Base-by-base conservation (phyloP, 2,329 filamentous ascomycete genomes). In the Aspergillus sp. region DNA sequence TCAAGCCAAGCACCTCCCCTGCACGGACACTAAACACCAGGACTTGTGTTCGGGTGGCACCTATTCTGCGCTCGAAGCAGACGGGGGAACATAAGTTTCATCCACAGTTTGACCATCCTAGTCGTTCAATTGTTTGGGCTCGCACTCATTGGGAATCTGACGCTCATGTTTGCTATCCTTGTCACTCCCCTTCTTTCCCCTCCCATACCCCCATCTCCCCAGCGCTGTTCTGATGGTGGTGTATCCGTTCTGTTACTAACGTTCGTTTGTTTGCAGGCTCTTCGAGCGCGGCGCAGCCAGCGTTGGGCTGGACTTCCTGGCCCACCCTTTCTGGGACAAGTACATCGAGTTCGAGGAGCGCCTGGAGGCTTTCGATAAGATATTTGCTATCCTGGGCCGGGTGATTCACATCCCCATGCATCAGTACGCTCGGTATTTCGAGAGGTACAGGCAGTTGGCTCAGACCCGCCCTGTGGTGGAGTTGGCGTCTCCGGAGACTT, bases 301-400 rank as follows among this genome's bases (percentile, higher is more conserved):
- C 69, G 92, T 97, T 43, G 95, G 95, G 15, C 84, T 98, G 17
- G 95, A 99, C 78, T 99, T 97, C 73, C 84, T 97, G 30, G 90
- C 93, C 2, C 92, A 97, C 74, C 92, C 92, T 1, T 97, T 99
- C 80, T 99, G 95, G 95, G 95, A 99, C 77, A 98, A 97, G 79
- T 99, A 97, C 72, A 87, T 99, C 65, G 95, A 98, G 74, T 98
- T 96, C 71, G 95, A 98, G 75, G 93, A 97, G 74, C 90, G 93
- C 1, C 83, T 94, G 63, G 92, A 97, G 70, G 87, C 90, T 0
- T 86, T 89, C 13, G 91, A 96, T 65, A 91, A 88, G 70, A 91
- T 97, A 57, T 96, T 96, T 69, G 87, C 86, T 43, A 91, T 99
- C 58, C 84, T 97, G 55, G 84, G 85, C 63, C 91, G 93, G 57